Evolutionary conservation across 441 rosid genomes (phyloP).

Genomic region (Geranium incanum): DNA sequence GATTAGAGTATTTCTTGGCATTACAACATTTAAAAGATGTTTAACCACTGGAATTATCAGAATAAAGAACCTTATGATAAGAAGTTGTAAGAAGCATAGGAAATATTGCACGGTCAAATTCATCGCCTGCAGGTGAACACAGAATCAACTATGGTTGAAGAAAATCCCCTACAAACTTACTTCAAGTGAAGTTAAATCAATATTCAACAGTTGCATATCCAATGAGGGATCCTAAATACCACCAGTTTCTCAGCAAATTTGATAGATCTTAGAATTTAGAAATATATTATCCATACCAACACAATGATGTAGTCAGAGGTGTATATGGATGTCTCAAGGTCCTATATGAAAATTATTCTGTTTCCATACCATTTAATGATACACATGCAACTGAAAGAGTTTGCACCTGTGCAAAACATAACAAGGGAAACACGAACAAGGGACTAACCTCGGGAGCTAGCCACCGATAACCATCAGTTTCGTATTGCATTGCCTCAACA

Average conservation of each 20-base stretch:
- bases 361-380: neutral
- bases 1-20: neutral
- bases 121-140: neutral
- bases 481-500: slow-evolving; percentile 81
- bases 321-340: neutral
- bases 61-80: neutral
- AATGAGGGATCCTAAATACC: neutral
- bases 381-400: neutral
- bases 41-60: neutral
- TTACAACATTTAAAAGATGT: neutral
- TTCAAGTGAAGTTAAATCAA: neutral
- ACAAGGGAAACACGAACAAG: neutral
- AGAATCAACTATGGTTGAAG: neutral
- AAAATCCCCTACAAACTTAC: neutral
- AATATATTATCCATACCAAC: neutral
- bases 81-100: neutral
- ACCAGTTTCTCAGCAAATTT: neutral
- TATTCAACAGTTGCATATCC: neutral
- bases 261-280: neutral
- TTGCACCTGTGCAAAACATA: neutral
- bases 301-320: neutral
- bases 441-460: slow-evolving; percentile 87
- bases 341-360: neutral
- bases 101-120: neutral
- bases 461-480: slow-evolving; percentile 96